Evolutionary conservation across 73 alveolate species (phyloP), one percentile per base, ranked within the genome.

Genomic region (Effrenium voratum): DNA sequence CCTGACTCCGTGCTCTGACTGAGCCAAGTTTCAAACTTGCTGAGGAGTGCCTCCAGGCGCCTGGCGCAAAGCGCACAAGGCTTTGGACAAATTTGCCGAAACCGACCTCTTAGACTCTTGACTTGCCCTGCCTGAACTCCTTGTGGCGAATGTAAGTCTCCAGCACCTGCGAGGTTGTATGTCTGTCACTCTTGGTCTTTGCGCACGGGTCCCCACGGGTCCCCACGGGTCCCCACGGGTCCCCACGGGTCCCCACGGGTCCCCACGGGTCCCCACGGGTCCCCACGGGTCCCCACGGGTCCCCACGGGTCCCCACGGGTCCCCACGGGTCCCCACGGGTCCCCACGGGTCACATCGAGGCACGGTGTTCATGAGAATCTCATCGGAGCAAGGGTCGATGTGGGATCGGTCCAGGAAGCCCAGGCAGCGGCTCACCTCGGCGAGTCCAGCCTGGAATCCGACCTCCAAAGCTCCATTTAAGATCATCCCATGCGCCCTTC

Each of bases 371-470:
- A 91, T 72, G 80, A 91, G 40, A 50, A 91, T 73, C 63, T 91
- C 98, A 40, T 91, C 98, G 52, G 98, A 91, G 98, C 90, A 91
- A 30, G 90, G 91, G 36, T 91, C 98, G 34, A 91, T 72, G 98
- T 57, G 40, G 63, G 98, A 91, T 41, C 98, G 87, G 60, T 91
- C 98, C 98, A 91, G 50, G 59, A 91, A 91, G 98, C 73, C 49
- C 98, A 91, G 44, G 98, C 91, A 68, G 52, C 98, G 87, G 46
- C n/a, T 49, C 52, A 91, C 98, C 87, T 91, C 73, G 52, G 44
- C 41, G 40, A 19, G 26, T 52, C 63, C 46, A 79, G 22, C 0
- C 1, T n/a, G 32, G 45, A 79, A 79, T 68, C 22, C 28, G 32
- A 76, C 43, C 43, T 22, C 49, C 10, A 72, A 72, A 28, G 16